A percentile compares a stretch with the other conserved stretches of the same genome.
phyloP scores from a whole-genome alignment of 306 rosid species.

The Dalbergia oliveri region DNA sequence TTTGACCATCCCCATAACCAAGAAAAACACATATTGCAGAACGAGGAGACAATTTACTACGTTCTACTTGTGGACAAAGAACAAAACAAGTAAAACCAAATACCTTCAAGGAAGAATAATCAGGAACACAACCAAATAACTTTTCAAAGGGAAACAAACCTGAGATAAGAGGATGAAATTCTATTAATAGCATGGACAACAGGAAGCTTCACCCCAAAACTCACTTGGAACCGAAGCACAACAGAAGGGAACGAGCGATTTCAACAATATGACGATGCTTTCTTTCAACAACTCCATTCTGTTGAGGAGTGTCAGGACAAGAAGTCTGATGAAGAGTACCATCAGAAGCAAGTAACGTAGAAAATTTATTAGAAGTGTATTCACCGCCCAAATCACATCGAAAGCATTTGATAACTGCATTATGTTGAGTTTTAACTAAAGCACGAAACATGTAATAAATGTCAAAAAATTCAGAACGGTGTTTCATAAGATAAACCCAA shows the following conservation, averaged over 20 bases:
- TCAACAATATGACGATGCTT: no score
- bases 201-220: not conserved
- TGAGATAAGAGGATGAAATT: not conserved
- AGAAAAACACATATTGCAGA: not conserved
- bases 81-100: not conserved
- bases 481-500: not conserved
- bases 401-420: not conserved
- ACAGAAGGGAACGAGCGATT: not conserved
- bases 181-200: not conserved
- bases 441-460: not conserved
- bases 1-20: not conserved
- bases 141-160: not conserved
- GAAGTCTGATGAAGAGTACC: not conserved
- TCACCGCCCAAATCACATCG: not conserved
- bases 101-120: not conserved
- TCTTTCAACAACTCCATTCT: no score
- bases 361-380: not conserved
- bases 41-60: not conserved
- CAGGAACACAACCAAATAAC: not conserved
- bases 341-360: not conserved
- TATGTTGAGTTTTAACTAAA: not conserved
- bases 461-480: not conserved
- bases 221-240: not conserved
- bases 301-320: no score
- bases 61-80: not conserved